phyloP scores from a whole-genome alignment of 208 protist species.

The Trypanosoma brucei region DNA sequence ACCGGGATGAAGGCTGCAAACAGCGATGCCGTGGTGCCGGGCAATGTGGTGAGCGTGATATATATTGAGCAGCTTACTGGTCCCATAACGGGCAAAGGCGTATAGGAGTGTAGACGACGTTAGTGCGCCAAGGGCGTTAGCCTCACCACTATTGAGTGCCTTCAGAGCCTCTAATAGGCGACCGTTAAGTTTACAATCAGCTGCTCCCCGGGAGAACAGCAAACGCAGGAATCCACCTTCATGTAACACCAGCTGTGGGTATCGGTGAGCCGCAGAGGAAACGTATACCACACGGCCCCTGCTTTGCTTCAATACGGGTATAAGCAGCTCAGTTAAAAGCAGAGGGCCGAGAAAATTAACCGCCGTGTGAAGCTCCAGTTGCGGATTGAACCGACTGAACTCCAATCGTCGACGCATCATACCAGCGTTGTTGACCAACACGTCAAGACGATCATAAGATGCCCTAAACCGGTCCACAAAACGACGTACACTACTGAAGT shows the following conservation, averaged over 20 bases:
- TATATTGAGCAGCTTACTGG: slow-evolving; percentile 82
- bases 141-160: slow-evolving; percentile 52
- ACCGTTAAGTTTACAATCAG: slow-evolving; percentile 21
- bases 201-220: not conserved
- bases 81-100: slow-evolving; percentile 74
- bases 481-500: slow-evolving; percentile 59
- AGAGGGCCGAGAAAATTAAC: slow-evolving; percentile 82
- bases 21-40: slow-evolving; percentile 41
- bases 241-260: slow-evolving; percentile 41
- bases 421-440: slow-evolving; percentile 88
- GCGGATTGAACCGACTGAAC: slow-evolving; percentile 43
- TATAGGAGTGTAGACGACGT: slow-evolving; percentile 9
- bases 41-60: slow-evolving; percentile 80
- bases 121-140: slow-evolving; percentile 37
- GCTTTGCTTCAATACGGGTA: slow-evolving; percentile 60
- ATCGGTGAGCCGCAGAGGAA: slow-evolving; percentile 68
- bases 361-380: slow-evolving; percentile 75
- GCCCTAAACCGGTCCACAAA: slow-evolving; percentile 52
- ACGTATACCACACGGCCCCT: slow-evolving; percentile 83
- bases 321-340: slow-evolving; percentile 80
- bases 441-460: slow-evolving; percentile 59
- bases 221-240: slow-evolving; percentile 5
- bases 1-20: slow-evolving; percentile 79
- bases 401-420: slow-evolving; percentile 51
- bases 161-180: slow-evolving; percentile 52